These are phyloP conservation scores for Kazachstania sp. DNA, from an alignment of 1,139 yeast genomes.

Conservation along the genomic window DNA sequence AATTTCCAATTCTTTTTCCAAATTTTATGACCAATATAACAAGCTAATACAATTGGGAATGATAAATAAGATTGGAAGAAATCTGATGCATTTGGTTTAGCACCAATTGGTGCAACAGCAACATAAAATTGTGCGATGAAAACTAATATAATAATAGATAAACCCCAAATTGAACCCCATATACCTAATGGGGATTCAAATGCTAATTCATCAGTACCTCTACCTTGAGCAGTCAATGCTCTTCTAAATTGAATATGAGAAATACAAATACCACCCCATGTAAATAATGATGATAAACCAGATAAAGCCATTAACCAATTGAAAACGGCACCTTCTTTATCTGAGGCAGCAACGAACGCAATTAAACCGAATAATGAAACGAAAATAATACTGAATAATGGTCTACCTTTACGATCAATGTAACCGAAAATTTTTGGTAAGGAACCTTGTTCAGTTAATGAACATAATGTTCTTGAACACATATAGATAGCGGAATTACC, in stretches of 20 bases:
- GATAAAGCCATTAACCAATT: conserved; percentile 61
- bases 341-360: conserved; percentile 56
- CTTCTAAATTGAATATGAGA: conserved; percentile 56
- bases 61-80: conserved; percentile 60
- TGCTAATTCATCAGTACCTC: conserved; percentile 44
- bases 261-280: conserved; percentile 58
- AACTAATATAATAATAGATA: conserved; percentile 41
- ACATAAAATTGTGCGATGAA: conserved; percentile 59
- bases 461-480: conserved; percentile 56
- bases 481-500: conserved; percentile 63
- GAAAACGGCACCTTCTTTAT: conserved; percentile 48
- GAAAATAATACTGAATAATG: conserved; percentile 46
- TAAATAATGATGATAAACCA: conserved; percentile 56
- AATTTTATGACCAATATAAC: conserved; percentile 49
- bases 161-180: conserved; percentile 46
- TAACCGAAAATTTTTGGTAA: conserved; percentile 51
- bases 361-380: conserved; percentile 49
- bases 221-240: conserved; percentile 46
- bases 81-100: conserved; percentile 44
- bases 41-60: conserved; percentile 49
- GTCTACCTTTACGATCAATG: conserved; percentile 60
- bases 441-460: conserved; percentile 56
- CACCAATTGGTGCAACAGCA: conserved; percentile 52
- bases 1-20: conserved; percentile 48
- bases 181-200: conserved; percentile 48